Evolutionary conservation across 768 basidiomycete species (phyloP), one percentile per base, ranked within the genome.

Genomic region (Tulasnella sp.): DNA sequence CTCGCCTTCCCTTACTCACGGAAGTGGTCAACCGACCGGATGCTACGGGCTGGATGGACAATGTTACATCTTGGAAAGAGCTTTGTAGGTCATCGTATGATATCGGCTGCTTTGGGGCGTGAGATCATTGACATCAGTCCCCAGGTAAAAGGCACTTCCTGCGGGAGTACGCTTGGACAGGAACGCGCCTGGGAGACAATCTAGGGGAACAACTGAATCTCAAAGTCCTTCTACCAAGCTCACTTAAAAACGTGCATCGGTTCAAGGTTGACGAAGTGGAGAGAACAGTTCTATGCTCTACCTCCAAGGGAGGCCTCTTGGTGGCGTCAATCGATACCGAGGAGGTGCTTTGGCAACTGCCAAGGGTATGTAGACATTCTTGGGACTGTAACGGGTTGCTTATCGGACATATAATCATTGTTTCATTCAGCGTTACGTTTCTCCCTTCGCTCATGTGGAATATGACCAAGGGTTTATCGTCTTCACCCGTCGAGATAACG

Each of bases 191-290:
- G 42, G 1, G 31, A 25, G 19, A 15, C 40, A 38, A 39, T 14
- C 3, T 12, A 25, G 17, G 36, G 34, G 31, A 70, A 22, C 37
- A 12, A 25, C 37, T 72, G 4, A 25, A 15, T 19, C 40, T 72
- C 15, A 72, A 34, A 19, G 22, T 34, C 17, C n/a, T 42, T 19
- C 25, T 31, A 1, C 37, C 37, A 17, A 45, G 71, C 1, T 2
- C 14, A 22, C 42, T 45, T 12, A 17, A 17, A 0, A 7, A 29
- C 17, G 88, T 91, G 0, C 91, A 93, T 82, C 88, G 91, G 8
- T 89, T 93, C 83, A 94, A 94, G 82, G 86, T 91, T 29, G 93
- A 94, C 76, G 88, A 91, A 79, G 82, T 84, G 39, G 85, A 84
- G 12, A 87, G 88, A 3, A 84, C 90, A 31, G 83, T 91, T 71